Conservation (phyloP, 1,284 basidiomycete species). For the Irpex sp. region DNA sequence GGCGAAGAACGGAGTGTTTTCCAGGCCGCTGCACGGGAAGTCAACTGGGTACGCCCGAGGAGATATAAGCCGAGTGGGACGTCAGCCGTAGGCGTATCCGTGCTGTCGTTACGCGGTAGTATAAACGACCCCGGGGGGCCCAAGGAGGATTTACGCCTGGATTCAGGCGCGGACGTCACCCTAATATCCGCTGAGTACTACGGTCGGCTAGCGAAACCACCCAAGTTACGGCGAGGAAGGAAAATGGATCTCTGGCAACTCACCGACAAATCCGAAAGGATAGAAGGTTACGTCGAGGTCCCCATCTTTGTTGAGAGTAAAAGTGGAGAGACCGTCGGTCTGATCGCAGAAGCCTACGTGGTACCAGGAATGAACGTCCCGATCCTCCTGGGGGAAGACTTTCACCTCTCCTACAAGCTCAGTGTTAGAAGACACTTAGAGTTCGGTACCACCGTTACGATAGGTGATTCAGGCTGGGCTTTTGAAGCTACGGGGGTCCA, state of each 20-base stretch:
- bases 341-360: slow-evolving; percentile 24
- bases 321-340: background rate
- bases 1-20: too few relatives aligned
- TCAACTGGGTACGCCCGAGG: background rate
- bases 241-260: background rate
- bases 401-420: slow-evolving; percentile 21
- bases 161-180: background rate
- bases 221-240: background rate
- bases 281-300: background rate
- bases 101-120: background rate
- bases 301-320: background rate
- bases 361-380: slow-evolving; percentile 23
- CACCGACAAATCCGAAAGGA: background rate
- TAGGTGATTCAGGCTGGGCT: background rate
- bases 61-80: background rate
- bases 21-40: background rate
- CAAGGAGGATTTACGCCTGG: background rate
- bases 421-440: background rate
- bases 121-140: background rate
- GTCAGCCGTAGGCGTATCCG: background rate
- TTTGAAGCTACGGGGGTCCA: background rate
- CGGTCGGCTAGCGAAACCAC: background rate
- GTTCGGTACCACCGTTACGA: background rate
- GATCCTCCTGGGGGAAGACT: slow-evolving; percentile 26
- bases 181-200: background rate